Conservation (phyloP, 768 basidiomycete genomes). For the Russula foetens region DNA sequence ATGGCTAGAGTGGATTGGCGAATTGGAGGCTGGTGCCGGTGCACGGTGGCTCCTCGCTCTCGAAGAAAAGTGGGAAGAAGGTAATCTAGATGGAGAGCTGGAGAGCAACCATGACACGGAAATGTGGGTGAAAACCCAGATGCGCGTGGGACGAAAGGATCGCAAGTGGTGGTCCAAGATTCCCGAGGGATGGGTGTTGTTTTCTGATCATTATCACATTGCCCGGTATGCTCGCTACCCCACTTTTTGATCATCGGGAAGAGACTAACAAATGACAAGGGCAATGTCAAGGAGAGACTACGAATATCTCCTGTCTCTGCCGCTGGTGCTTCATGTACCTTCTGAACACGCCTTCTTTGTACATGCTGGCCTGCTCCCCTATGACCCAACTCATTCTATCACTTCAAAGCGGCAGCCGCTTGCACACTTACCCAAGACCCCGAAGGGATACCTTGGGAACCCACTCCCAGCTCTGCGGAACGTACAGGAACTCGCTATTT, state of each 20-base stretch:
- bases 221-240: conserved; percentile 41
- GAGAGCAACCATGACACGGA: conserved; percentile 30
- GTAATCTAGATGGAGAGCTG: conserved; percentile 21
- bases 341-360: conserved; percentile 68
- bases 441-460: background rate
- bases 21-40: conserved; percentile 34
- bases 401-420: conserved; percentile 60
- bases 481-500: conserved; percentile 60
- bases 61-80: conserved; percentile 36
- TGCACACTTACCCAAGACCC: conserved; percentile 10
- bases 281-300: conserved; percentile 55
- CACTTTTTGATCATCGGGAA: background rate
- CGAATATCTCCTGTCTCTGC: conserved; percentile 66
- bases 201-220: conserved; percentile 67
- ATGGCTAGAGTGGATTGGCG: conserved; percentile 76
- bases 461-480: conserved; percentile 33
- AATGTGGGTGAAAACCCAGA: conserved; percentile 26
- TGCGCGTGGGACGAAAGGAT: conserved; percentile 6
- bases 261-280: conserved; percentile 22
- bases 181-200: conserved; percentile 57
- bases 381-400: conserved; percentile 48
- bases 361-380: conserved; percentile 77
- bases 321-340: conserved; percentile 68
- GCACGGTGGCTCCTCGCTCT: conserved; percentile 45
- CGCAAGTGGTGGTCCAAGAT: conserved; percentile 27